phyloP scores from a whole-genome alignment of 2,329 filamentous ascomycete species.

The Aphanocladium album region DNA sequence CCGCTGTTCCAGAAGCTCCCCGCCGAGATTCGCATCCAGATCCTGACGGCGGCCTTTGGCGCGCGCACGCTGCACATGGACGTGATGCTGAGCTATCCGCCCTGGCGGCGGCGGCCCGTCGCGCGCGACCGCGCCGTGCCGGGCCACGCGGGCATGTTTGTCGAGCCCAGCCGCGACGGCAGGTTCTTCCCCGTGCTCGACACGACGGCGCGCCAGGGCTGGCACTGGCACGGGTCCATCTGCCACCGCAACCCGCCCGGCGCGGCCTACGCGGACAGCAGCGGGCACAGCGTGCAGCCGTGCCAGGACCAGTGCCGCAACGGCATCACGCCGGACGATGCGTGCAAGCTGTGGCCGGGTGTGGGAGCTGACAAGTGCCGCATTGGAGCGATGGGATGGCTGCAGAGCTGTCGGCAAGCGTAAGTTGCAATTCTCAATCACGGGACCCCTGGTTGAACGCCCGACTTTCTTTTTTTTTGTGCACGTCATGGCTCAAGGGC shows the following conservation, averaged over 20 bases:
- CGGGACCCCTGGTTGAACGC: too few relatives aligned
- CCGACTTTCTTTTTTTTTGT: too few relatives aligned
- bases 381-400: slow-evolving; percentile 27
- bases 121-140: neutral
- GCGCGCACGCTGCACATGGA: slow-evolving; percentile 22
- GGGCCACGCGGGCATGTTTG: slow-evolving; percentile 1
- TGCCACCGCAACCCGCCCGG: slow-evolving; percentile 20
- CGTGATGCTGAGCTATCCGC: slow-evolving; percentile 17
- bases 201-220: slow-evolving; percentile 15
- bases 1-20: slow-evolving; percentile 28
- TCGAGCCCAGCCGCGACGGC: slow-evolving; percentile 5
- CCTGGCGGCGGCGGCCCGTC: neutral
- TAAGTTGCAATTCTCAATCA: too few relatives aligned
- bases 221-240: slow-evolving; percentile 23
- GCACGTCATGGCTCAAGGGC: too few relatives aligned
- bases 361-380: slow-evolving; percentile 16
- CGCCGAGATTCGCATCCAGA: slow-evolving; percentile 28
- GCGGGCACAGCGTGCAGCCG: slow-evolving; percentile 13
- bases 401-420: slow-evolving; percentile 27
- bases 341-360: slow-evolving; percentile 21
- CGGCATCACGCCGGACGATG: slow-evolving; percentile 9
- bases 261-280: neutral
- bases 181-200: neutral
- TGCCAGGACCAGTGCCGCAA: slow-evolving; percentile 18
- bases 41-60: slow-evolving; percentile 23